These are phyloP conservation scores for Aquilaria agallochum DNA, from an alignment of 441 rosid species.

Conservation along the genomic window DNA sequence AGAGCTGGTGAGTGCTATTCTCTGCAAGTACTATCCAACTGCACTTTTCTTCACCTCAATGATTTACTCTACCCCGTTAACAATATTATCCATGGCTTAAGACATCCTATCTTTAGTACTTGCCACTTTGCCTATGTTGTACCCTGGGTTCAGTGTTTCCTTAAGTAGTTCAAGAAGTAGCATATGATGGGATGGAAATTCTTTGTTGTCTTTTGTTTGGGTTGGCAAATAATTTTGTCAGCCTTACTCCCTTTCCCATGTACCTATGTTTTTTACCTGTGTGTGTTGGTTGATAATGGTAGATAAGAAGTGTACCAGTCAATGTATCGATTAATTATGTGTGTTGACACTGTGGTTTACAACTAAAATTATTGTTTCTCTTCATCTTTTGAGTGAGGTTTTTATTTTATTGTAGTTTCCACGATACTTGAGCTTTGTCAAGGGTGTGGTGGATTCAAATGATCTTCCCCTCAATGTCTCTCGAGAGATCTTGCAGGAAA, in stretches of 20 bases:
- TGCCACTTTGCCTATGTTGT: too few relatives aligned
- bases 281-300: too few relatives aligned
- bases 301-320: not conserved
- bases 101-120: not conserved
- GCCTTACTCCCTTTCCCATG: too few relatives aligned
- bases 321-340: not conserved
- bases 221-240: too few relatives aligned
- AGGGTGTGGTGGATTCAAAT: constrained; percentile 92
- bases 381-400: too few relatives aligned
- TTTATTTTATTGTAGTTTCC: constrained; percentile 60
- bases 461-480: constrained; percentile 99
- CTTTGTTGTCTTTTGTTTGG: too few relatives aligned
- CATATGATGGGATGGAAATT: too few relatives aligned
- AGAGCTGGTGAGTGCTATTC: constrained; percentile 70
- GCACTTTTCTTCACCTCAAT: too few relatives aligned
- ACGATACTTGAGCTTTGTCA: constrained; percentile 92
- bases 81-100: not conserved
- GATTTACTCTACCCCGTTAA: not conserved
- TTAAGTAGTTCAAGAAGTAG: too few relatives aligned
- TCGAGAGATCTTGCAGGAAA: constrained; percentile 96
- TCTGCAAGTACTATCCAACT: too few relatives aligned
- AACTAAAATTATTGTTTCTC: not conserved
- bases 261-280: too few relatives aligned
- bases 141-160: too few relatives aligned
- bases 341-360: not conserved